Conservation (phyloP, 805 yeast species). For the Saccharomyces eubayanus region DNA sequence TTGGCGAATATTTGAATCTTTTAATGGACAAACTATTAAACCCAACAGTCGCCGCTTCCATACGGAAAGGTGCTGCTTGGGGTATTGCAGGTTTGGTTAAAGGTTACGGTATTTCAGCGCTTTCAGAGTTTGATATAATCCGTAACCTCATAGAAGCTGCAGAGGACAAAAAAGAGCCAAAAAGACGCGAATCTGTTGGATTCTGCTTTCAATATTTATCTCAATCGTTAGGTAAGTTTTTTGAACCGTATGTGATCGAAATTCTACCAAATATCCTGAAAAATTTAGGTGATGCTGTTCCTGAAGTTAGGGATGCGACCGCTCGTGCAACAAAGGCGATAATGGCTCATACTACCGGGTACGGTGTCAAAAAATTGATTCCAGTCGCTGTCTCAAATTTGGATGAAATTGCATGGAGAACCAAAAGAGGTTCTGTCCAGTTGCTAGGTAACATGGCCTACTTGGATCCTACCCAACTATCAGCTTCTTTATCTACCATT, state of each 20-base stretch:
- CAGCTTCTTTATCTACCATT: slow-evolving; percentile 79
- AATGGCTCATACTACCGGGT: slow-evolving; percentile 87
- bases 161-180: slow-evolving; percentile 72
- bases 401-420: slow-evolving; percentile 90
- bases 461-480: slow-evolving; percentile 86
- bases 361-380: slow-evolving; percentile 81
- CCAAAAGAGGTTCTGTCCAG: slow-evolving; percentile 95
- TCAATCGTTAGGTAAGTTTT: slow-evolving; percentile 58
- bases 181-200: slow-evolving; percentile 79
- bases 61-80: slow-evolving; percentile 91
- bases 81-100: slow-evolving; percentile 91
- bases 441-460: slow-evolving; percentile 96
- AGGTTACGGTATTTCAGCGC: slow-evolving; percentile 77
- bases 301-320: slow-evolving; percentile 86
- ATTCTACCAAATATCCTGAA: slow-evolving; percentile 72
- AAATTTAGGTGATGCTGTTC: slow-evolving; percentile 73
- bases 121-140: slow-evolving; percentile 69
- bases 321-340: slow-evolving; percentile 77
- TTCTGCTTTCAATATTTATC: slow-evolving; percentile 82
- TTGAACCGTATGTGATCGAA: slow-evolving; percentile 93
- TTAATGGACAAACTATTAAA: slow-evolving; percentile 54
- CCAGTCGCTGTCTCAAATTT: slow-evolving; percentile 83
- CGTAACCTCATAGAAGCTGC: slow-evolving; percentile 71
- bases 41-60: slow-evolving; percentile 33
- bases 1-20: slow-evolving; percentile 46